Evolutionary conservation across 1,284 basidiomycete species (phyloP).

Genomic region (Apiotrichum veenhuisii): DNA sequence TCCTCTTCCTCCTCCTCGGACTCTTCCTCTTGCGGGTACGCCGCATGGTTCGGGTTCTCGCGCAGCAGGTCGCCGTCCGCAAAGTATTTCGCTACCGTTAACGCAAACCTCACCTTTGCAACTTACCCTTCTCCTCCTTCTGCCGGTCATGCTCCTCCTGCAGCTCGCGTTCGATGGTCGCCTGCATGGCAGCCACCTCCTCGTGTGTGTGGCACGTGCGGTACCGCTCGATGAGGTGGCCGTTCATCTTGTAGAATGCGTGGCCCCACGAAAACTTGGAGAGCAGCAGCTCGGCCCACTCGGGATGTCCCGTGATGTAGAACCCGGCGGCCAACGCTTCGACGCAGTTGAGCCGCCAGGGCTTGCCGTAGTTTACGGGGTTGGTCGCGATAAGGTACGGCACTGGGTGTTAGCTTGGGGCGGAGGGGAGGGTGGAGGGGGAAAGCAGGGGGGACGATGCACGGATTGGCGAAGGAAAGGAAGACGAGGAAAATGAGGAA

Average conservation of each 20-base stretch:
- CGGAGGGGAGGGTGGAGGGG: too few species aligned
- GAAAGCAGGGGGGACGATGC: too few species aligned
- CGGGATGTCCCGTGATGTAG: conserved; percentile 79
- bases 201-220: conserved; percentile 62
- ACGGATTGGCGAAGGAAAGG: too few species aligned
- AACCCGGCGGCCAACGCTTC: conserved; percentile 91
- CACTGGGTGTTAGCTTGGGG: conserved; percentile 54
- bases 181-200: conserved; percentile 65
- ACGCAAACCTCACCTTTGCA: too few species aligned
- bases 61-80: conserved; percentile 55
- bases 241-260: conserved; percentile 78
- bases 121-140: conserved; percentile 55
- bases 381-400: conserved; percentile 90
- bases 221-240: conserved; percentile 67
- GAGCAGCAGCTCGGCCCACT: conserved; percentile 71
- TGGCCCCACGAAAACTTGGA: conserved; percentile 82
- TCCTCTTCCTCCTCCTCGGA: conserved; percentile 15
- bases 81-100: conserved; percentile 4
- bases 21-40: conserved; percentile 13
- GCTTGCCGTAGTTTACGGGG: conserved; percentile 92
- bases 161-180: conserved; percentile 68
- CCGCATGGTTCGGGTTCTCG: conserved; percentile 59
- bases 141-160: conserved; percentile 61
- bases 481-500: too few species aligned
- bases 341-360: conserved; percentile 84